Evolutionary conservation across 371 early-diverging fungal genomes (phyloP).

Genomic region (Umbelopsis sp.): DNA sequence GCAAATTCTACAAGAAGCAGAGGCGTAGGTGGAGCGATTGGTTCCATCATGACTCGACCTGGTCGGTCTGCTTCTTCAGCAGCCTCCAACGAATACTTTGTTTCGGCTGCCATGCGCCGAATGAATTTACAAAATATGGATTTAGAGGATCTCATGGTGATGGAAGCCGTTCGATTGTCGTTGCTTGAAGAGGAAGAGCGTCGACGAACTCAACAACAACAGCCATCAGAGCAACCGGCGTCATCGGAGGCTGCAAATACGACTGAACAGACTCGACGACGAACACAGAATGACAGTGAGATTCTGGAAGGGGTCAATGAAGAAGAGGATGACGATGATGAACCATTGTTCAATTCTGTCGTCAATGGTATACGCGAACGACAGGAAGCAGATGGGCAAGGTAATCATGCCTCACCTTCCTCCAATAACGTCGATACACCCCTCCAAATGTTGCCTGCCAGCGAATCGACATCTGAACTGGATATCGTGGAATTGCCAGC

Average conservation of each 20-base stretch:
- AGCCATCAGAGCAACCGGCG: conserved; percentile 4
- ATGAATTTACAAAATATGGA: conserved; percentile 66
- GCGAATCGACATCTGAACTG: not conserved
- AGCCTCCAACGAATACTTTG: conserved; percentile 60
- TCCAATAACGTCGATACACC: no score
- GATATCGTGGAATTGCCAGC: not conserved
- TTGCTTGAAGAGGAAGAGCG: conserved; percentile 67
- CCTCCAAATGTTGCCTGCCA: no score
- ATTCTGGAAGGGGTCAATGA: conserved; percentile 13
- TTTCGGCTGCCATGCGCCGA: conserved; percentile 62
- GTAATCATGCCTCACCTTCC: not conserved
- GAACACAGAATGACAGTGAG: conserved; percentile 22
- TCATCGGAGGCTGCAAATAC: not conserved
- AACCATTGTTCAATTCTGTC: conserved; percentile 13
- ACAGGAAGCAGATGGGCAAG: conserved; percentile 4
- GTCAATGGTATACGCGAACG: conserved; percentile 11
- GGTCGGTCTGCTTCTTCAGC: conserved; percentile 49
- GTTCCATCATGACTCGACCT: conserved; percentile 37
- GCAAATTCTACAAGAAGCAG: conserved; percentile 27
- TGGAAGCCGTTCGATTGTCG: conserved; percentile 86
- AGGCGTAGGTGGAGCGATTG: conserved; percentile 27
- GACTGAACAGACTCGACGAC: not conserved
- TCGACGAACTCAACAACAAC: conserved; percentile 11
- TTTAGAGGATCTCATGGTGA: conserved; percentile 89
- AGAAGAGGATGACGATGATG: conserved; percentile 13